A percentile compares a stretch with the other conserved stretches of the same genome.
Conservation (phyloP, 441 rosid species). For the Raphanus hybrid region DNA sequence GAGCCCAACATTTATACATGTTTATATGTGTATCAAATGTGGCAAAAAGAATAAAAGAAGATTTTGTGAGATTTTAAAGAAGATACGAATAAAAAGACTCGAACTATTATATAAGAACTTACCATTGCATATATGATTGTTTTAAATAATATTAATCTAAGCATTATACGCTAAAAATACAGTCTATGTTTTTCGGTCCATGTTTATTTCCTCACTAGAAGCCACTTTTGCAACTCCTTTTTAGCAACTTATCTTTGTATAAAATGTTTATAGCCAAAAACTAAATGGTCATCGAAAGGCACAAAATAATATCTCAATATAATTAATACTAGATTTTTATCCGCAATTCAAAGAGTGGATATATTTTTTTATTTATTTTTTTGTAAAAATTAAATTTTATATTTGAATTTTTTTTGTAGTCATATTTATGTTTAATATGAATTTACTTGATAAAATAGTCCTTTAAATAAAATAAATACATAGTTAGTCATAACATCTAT, state of each 20-base stretch:
- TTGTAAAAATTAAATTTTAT: no score
- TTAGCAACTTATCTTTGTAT: constrained; percentile 31
- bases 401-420: no score
- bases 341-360: no score
- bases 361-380: no score
- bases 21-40: constrained; percentile 27
- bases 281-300: constrained; percentile 19
- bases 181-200: constrained; percentile 11
- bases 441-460: no score
- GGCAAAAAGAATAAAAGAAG: neutral
- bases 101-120: neutral
- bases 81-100: neutral
- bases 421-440: no score
- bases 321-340: neutral
- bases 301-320: constrained; percentile 2
- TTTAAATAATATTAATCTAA: neutral
- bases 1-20: neutral
- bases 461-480: no score
- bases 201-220: constrained; percentile 33
- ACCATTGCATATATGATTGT: neutral
- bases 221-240: constrained; percentile 32
- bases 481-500: no score
- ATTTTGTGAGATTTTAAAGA: neutral
- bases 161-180: neutral
- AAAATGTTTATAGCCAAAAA: constrained; percentile 26